Base-by-base conservation (phyloP, 345 rosid species). In the Sonneratia alba region DNA sequence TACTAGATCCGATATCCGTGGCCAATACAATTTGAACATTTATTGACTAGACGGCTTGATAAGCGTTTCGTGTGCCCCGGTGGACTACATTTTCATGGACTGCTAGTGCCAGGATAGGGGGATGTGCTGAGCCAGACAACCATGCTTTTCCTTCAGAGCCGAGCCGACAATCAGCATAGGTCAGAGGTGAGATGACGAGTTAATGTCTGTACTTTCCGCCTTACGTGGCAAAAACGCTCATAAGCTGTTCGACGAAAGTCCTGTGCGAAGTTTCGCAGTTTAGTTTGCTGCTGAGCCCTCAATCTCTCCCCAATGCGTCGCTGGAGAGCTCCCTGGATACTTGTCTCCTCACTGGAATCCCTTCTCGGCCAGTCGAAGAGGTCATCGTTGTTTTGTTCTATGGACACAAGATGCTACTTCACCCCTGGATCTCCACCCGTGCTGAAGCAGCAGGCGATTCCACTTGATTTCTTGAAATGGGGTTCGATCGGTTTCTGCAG, bases 401-500 rank as follows among this genome's bases (percentile, higher is more conserved):
- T 49, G 59, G 69, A 61, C 48, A 77, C 71, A 47, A 71, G 69
- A 45, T 79, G 74, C 43, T 40, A 77, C 71, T 81, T 75, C 75
- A 66, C 81, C 3, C 59, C 76, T 0, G 80, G 81, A 63, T 22
- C 82, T 66, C 64, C 49, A 18, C 55, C 70, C 45, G 73, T 65
- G 48, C 76, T 38, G n/a, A 74, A 24, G 24, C 75, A 65, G 37
- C 75, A 45, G 4, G 74, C 63, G 75, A 74, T 87, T 78, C 96
- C 89, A 4, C 73, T 83, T n/a, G 81, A 75, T 66, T 84, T 81
- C 71, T 34, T 70, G 75, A 89, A 79, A 77, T 87, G 91, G 97
- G 84, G 79, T 43, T 88, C 90, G 64, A 81, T 89, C 74, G 97
- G 98, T 76, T 85, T 70, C 67, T 83, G 75, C 76, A 85, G 96